Base-by-base conservation (phyloP, 495 filamentous ascomycete species). In the Lasiosphaeria miniovina region DNA sequence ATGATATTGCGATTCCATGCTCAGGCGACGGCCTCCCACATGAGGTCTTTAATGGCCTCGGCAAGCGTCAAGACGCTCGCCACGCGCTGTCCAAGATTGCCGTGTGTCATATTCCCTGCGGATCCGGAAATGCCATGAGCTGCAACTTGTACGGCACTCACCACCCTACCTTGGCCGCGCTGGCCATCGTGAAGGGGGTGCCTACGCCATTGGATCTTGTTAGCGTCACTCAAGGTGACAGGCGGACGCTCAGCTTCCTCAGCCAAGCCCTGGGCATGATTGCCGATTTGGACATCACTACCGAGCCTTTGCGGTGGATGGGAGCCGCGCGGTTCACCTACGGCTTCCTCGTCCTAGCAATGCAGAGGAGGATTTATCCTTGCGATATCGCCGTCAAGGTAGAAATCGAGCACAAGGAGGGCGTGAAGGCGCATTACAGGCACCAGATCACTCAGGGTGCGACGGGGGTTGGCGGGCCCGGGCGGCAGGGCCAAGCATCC, bases 41-140 rank as follows among this genome's bases (percentile, higher is more conserved):
- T 67, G 93, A 98, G 73, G 89, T 96, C 11, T 96, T 96, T 79
- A 98, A 98, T 68, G 94, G 94, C 7, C 69, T 98, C 31, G 91
- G 80, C 14, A 88, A 87, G 70, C 86, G 89, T 49, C 63, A 76
- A 6, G 87, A 97, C 73, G 91, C 90, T 32, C 75, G 81, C 49
- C 82, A 81, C 51, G 94, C 93, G 0, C 71, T 98, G 61, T 75
- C 76, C 4, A 89, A 88, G 64, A 71, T 96, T n/a, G 91, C 94
- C 8, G 84, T 98, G 9, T 85, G 87, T n/a, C 85, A 96, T 66
- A 79, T 98, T 8, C 94, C 94, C 8, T 94, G 93, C 68, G 94
- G 94, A 6, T 90, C 89, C 49, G 94, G 93, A 4, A 98, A 98
- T 70, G 93, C 91, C 32, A 88, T 98, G 90, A 88, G 88, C 49